Base-by-base conservation (phyloP, 768 basidiomycete species). In the Agaricus blazei region DNA sequence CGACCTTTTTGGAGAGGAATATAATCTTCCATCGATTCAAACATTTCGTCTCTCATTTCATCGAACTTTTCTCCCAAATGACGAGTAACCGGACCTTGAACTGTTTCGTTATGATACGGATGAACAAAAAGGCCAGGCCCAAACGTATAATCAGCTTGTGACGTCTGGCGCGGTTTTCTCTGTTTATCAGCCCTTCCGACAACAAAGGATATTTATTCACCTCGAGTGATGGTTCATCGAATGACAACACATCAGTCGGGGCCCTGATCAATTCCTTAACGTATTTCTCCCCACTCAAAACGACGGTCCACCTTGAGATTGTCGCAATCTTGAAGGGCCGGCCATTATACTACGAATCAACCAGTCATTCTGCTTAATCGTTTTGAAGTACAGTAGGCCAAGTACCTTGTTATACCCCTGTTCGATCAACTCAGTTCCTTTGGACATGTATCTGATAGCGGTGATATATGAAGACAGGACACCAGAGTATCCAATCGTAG, bases 241-340 rank as follows among this genome's bases (percentile, higher is more conserved):
- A 60, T n/a, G 65, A 67, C 15, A 72, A 41, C 3, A 67, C 53
- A 4, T 71, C 66, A 24, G 66, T 66, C 6, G 60, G 47, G 8
- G 72, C 68, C 53, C 63, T 68, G 7, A 68, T 62, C 37, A 75
- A 55, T 24, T 74, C 72, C 9, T 72, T 65, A 3, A 72, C 51
- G 57, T 66, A 58, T 27, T 67, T 40, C 4, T 59, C 56, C 15
- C 68, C 68, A 29, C 64, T 64, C 19, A 70, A 59, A 3, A 72
- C 57, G 8, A 74, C 60, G 1, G 64, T 54, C 74, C 72, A 74
- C 38, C 59, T 56, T n/a, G 62, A 64, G 4, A 69, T 54, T 3
- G 59, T 58, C 3, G 56, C 61, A 1, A 68, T 23, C 57, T 65
- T 68, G 62, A 69, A 71, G 1, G 61, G 48, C 12, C 51, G 45